Evolutionary conservation across 495 filamentous ascomycete species (phyloP).

Genomic region (Lindgomyces ingoldianus): DNA sequence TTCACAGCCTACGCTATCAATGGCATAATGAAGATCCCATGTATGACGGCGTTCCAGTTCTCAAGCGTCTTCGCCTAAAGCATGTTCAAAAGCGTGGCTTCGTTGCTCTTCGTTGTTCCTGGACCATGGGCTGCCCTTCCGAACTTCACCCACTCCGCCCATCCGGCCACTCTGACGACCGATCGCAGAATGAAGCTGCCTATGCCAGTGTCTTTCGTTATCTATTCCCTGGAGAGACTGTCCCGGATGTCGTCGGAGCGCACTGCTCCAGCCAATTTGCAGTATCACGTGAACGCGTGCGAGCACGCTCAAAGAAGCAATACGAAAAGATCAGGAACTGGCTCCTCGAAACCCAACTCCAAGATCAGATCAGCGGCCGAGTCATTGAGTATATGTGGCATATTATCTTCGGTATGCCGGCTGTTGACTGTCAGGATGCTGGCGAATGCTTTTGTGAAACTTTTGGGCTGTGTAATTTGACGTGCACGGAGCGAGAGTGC

Average conservation of each 20-base stretch:
- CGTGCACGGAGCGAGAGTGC: conserved; percentile 29
- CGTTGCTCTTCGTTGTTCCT: conserved; percentile 35
- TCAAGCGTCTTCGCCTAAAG: conserved; percentile 22
- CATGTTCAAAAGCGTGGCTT: conserved; percentile 32
- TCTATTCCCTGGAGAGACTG: conserved; percentile 21
- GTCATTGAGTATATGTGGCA: conserved; percentile 39
- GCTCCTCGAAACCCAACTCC: conserved; percentile 26
- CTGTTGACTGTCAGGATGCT: conserved; percentile 36
- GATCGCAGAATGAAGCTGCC: conserved; percentile 30
- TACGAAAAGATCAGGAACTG: conserved; percentile 31
- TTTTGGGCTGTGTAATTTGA: conserved; percentile 37
- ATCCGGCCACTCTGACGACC: conserved; percentile 14
- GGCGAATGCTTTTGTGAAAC: conserved; percentile 36
- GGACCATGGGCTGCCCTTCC: conserved; percentile 36
- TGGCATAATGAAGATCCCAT: conserved; percentile 59
- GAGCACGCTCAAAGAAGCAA: conserved; percentile 12
- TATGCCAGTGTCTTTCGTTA: conserved; percentile 25
- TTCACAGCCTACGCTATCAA: conserved; percentile 62
- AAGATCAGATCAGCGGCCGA: conserved; percentile 32
- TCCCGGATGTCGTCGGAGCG: conserved; percentile 34
- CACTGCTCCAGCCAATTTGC: conserved; percentile 36
- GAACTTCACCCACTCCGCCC: conserved; percentile 31
- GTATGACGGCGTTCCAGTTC: conserved; percentile 38
- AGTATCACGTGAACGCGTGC: conserved; percentile 33
- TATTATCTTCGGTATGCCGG: conserved; percentile 36